These are phyloP conservation scores for Aspergillus brasiliensis DNA, from an alignment of 2,329 filamentous ascomycete genomes.

Conservation along the genomic window DNA sequence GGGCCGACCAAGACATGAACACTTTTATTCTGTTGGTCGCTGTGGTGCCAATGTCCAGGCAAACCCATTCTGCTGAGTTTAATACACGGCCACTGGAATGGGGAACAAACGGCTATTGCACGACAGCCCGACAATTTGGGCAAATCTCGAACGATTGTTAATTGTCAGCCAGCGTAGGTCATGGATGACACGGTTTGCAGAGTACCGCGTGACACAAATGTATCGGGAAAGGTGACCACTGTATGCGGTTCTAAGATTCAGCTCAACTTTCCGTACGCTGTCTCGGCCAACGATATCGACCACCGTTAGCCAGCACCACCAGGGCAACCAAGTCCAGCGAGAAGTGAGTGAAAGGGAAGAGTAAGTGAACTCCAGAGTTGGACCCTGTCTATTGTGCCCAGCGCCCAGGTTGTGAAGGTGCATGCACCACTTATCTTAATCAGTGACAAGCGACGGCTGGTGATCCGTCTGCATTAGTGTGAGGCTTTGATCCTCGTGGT, in stretches of 20 bases:
- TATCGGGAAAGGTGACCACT: neutral
- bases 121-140: too few species aligned
- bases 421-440: neutral
- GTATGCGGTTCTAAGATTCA: neutral
- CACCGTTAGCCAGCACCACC: neutral
- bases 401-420: neutral
- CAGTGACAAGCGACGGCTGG: neutral
- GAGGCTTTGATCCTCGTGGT: conserved; percentile 39
- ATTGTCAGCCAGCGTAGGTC: too few species aligned
- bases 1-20: too few species aligned
- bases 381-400: neutral
- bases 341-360: neutral
- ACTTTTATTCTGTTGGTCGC: too few species aligned
- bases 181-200: too few species aligned
- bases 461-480: neutral
- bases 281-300: neutral
- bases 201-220: neutral
- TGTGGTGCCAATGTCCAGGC: too few species aligned
- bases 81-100: too few species aligned
- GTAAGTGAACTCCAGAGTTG: neutral
- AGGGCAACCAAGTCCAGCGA: neutral
- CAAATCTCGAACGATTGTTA: too few species aligned
- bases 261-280: neutral
- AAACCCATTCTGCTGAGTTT: too few species aligned
- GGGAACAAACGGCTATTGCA: too few species aligned